Evolutionary conservation across 2,329 filamentous ascomycete species (phyloP), one percentile per base, ranked within the genome.

Genomic region (Pleurostoma richardsiae): DNA sequence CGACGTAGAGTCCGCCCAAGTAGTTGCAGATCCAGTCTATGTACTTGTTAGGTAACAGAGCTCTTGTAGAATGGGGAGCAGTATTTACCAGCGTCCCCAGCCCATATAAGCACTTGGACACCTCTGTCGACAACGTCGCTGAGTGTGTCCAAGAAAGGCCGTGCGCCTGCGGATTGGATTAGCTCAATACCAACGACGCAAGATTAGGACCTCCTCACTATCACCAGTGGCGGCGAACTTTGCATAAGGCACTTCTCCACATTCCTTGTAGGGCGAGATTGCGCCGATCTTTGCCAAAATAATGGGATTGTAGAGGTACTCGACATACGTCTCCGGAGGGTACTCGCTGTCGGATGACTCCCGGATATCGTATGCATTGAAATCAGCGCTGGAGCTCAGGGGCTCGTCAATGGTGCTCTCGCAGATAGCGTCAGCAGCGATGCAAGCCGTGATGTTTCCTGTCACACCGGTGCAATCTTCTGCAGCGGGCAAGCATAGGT

Each of bases 401-500:
- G 19, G 19, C 19, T 19, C 19, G 43, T 65, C 53, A 39, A 74
- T 66, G 28, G 54, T 49, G 4, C 56, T 47, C 42, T 59, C 61
- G 54, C 71, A 74, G 27, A 57, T 57, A 27, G 52, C 56, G 39
- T 60, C 56, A 2, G 68, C 66, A 39, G 56, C 50, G 28, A 46
- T 44, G 48, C 69, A 72, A 31, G 54, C 61, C 3, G 49, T 45
- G 26, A 60, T 58, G 4, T 53, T 56, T 29, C 60, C 62, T 3
- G 56, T 61, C 30, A 41, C 29, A 3, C 50, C 43, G 5, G 56
- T 53, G 54, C 72, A 76, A 42, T 62, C 48, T 29, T 69, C 40
- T 2, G 74, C 46, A 1, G 63, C 60, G 4, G 71, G 69, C 1
- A 64, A 52, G 51, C 70, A 72, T 10, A 56, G 49, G 4, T 45